Conservation (phyloP, 257 asterid genomes). For the Gynochthodes officinalis region DNA sequence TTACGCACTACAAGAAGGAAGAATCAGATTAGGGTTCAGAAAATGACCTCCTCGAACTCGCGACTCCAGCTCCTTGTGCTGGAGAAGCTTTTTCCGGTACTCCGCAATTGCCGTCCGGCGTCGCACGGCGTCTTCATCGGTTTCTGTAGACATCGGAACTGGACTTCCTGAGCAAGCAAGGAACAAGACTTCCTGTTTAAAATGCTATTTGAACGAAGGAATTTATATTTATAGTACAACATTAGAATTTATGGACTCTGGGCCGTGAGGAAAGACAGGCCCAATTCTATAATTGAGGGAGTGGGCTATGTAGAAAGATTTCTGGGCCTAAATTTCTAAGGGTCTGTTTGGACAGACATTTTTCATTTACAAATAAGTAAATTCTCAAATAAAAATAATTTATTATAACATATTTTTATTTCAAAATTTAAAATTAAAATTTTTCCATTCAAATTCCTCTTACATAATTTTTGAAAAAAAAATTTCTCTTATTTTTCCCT, state of each 20-base stretch:
- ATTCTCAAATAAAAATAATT: too few relatives aligned
- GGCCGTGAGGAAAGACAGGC: neutral
- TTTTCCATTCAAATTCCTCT: too few relatives aligned
- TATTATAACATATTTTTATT: too few relatives aligned
- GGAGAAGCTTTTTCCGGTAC: conserved; percentile 40
- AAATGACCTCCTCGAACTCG: conserved; percentile 32
- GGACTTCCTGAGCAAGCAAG: conserved; percentile 2
- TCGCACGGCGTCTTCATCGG: conserved; percentile 40
- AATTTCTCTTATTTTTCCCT: too few relatives aligned
- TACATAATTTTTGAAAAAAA: too few relatives aligned
- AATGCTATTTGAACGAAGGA: too few relatives aligned
- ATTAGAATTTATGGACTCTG: neutral
- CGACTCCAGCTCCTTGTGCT: conserved; percentile 38
- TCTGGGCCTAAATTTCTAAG: neutral
- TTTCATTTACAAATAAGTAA: too few relatives aligned
- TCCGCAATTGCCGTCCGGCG: conserved; percentile 32
- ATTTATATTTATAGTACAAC: neutral
- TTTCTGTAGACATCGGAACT: conserved; percentile 27
- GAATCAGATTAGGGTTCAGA: neutral
- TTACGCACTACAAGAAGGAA: neutral
- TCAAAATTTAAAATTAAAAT: too few relatives aligned
- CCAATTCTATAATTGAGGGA: too few relatives aligned
- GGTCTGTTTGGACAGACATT: too few relatives aligned
- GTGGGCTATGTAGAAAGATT: too few relatives aligned
- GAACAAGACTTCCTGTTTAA: neutral